A percentile compares a stretch with the other conserved stretches of the same genome.
Evolutionary conservation across 83 land plant species (phyloP).

Genomic region (Thuja plicata): DNA sequence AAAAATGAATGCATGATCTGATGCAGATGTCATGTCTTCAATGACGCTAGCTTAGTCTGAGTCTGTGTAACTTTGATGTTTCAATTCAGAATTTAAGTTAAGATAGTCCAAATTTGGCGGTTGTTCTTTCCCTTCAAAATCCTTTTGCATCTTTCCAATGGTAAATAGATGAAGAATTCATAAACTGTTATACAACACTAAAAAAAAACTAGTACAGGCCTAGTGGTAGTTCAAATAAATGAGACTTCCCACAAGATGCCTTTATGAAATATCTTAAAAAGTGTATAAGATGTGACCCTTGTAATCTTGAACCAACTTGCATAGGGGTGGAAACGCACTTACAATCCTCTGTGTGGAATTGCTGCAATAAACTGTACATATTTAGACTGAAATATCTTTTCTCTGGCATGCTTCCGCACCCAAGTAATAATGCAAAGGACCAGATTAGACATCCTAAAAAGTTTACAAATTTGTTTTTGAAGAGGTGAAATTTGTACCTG

Average conservation of each 20-base stretch:
- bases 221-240: not conserved
- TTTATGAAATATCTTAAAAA: not conserved
- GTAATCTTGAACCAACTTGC: not conserved
- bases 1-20: slow-evolving; percentile 14
- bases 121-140: not conserved
- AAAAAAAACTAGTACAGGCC: not conserved
- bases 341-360: not conserved
- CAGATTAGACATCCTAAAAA: not conserved
- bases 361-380: not conserved
- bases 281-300: not conserved
- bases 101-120: not conserved
- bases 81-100: not conserved
- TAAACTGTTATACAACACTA: not conserved
- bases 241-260: not conserved
- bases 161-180: not conserved
- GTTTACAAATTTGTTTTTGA: not conserved
- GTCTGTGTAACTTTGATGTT: slow-evolving; percentile 9
- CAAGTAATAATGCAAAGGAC: not conserved
- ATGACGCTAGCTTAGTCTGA: slow-evolving; percentile 19
- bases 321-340: not conserved
- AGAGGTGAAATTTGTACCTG: not conserved
- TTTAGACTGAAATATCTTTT: slow-evolving; percentile 1
- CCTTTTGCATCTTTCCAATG: not conserved
- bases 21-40: slow-evolving; percentile 19
- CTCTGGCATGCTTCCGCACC: not conserved